Evolutionary conservation across 164 flowering plant species (phyloP), one percentile per base, ranked within the genome.

Genomic region (Chloranthus sessilifolius): DNA sequence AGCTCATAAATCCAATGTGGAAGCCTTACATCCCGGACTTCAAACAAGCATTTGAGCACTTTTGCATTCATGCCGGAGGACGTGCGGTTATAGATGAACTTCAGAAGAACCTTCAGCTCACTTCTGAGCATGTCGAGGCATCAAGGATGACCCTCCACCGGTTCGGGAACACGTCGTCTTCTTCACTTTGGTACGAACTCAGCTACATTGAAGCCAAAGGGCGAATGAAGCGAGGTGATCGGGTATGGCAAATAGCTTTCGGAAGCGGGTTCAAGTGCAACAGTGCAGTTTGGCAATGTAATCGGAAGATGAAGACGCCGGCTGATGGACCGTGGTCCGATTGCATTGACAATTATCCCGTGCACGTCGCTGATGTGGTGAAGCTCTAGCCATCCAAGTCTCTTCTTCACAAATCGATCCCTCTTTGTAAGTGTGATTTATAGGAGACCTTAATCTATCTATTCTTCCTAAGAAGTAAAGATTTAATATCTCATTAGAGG

Each of bases 61-160:
- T 82, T 62, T 79, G 88, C 52, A 79, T 82, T 55, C 88, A 82
- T 50, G 85, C 88, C 3, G 88, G 88, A 0, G 88, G 88, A 0
- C 55, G 83, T 0, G 84, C 82, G 0, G 84, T 82, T 25, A 79
- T 82, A 9, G 88, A 81, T 25, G 84, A 82, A 56, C 62, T 82
- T 16, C 82, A 82, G 61, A 74, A 76, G 74, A 74, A 59, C 30
- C 71, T 78, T 5, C 71, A 71, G 67, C 73, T 81, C 8, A 69
- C 75, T 2, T 50, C 70, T 2, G 84, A 76, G 38, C 78, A 81
- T 50, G 81, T 74, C 4, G 88, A 81, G 52, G 82, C 88, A 0
- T 81, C 82, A 0, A 72, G 88, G 60, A 80, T 80, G 83, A 62
- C 86, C 1, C 60, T 80, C 10, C 83, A 80, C 36, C 61, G 83